phyloP scores from a whole-genome alignment of 176 grass and related monocot species.

The Carex myosuroides region DNA sequence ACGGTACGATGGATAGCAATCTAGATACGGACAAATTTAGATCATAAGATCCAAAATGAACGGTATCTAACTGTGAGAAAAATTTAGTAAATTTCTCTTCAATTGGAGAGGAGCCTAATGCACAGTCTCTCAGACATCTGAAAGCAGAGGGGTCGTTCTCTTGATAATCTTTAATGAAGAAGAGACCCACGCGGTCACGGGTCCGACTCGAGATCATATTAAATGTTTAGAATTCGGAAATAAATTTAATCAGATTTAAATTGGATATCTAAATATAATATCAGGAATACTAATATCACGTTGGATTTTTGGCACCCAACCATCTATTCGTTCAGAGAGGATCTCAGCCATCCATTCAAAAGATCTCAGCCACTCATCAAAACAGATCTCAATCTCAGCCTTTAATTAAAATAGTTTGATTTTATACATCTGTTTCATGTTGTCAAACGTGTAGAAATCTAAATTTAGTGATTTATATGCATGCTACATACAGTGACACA shows the following conservation, averaged over 20 bases:
- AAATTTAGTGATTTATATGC: no score
- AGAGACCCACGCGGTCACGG: background rate
- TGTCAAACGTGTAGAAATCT: no score
- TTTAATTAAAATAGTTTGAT: no score
- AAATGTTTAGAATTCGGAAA: background rate
- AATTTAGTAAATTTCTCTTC: background rate
- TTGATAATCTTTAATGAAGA: background rate
- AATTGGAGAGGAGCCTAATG: background rate
- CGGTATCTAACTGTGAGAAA: background rate
- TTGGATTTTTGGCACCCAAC: no score
- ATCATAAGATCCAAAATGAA: background rate
- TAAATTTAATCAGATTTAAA: background rate
- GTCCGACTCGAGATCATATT: background rate
- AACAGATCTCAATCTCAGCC: no score
- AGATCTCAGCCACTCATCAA: no score
- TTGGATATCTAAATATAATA: background rate
- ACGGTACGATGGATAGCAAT: background rate
- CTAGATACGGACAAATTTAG: background rate
- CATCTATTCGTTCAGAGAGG: no score
- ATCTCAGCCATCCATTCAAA: no score
- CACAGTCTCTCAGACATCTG: background rate
- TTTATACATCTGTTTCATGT: no score
- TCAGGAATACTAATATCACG: no score
- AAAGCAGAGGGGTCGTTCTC: background rate
- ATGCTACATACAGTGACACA: no score